Base-by-base conservation (phyloP, 2,329 filamentous ascomycete species). In the Aureobasidium sp. region DNA sequence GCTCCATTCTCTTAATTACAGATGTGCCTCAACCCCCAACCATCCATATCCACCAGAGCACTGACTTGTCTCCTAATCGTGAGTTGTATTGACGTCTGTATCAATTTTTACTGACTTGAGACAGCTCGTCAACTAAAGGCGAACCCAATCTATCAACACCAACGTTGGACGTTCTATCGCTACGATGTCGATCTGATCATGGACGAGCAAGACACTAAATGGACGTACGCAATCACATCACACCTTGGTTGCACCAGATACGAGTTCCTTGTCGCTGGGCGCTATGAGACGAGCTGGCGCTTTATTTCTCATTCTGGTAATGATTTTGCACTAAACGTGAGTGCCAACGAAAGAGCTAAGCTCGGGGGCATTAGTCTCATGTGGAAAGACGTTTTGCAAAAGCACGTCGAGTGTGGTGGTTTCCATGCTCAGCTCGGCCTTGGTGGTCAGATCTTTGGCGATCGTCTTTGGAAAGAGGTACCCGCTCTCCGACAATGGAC, bases 321-420 rank as follows among this genome's bases (percentile, higher is more conserved):
- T 70, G 94, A 99, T 72, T 99, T 97, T 73, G 89, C 91, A 0
- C 81, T 95, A 32, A 88, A 89, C 65, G 94, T 96, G 1, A 91
- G 87, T 64, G 87, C 91, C 60, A 91, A 88, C 64, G 94, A 99
- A 68, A 84, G 93, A 47, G 85, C 87, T 36, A 90, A 88, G 68
- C 82, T 97, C 1, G 94, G 94, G 34, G 94, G 94, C 1, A 83
- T 95, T 1, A 90, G 92, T 0, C 90, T 94, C 71, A 96, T 99
- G 93, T 99, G 94, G 94, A 97, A 97, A 70, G 94, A 99, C 69
- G 92, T 99, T 32, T 81, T 99, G 71, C 91, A 97, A 75, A 97
- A 97, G 80, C 96, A 99, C 69, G 85, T 92, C 32, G 94, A 99
- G 68, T 96, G 92, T 67, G 91, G 92, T 61, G 94, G 94, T 1